A percentile compares a stretch with the other conserved stretches of the same genome.
phyloP scores from a whole-genome alignment of 2,329 filamentous ascomycete genomes.

The Pseudodiploospora longispora region DNA sequence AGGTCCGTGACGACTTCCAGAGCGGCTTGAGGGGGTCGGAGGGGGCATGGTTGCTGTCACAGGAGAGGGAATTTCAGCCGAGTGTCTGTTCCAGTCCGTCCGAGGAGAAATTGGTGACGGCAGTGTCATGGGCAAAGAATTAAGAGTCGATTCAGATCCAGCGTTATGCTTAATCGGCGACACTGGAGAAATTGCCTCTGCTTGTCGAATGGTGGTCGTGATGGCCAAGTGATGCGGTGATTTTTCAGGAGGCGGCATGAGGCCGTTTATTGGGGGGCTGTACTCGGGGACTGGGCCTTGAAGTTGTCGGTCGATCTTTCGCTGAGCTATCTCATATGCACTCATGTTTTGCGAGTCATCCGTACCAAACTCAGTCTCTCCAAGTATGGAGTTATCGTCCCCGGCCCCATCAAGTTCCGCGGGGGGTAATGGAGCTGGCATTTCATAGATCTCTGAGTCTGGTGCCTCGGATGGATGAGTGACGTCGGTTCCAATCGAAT shows the following conservation, averaged over 20 bases:
- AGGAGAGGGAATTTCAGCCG: conserved; percentile 34
- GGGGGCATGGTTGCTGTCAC: conserved; percentile 24
- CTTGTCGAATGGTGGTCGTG: conserved; percentile 11
- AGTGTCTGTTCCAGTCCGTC: conserved; percentile 33
- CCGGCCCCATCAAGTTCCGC: conserved; percentile 40
- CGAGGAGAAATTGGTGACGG: conserved; percentile 42
- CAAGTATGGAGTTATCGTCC: conserved; percentile 27
- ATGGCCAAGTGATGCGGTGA: conserved; percentile 6
- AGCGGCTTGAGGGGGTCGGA: conserved; percentile 13
- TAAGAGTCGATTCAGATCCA: background rate
- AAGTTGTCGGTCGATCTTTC: conserved; percentile 43
- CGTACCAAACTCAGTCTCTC: conserved; percentile 33
- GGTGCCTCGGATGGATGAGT: conserved; percentile 25
- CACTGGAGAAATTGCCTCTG: conserved; percentile 1
- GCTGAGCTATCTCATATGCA: conserved; percentile 42
- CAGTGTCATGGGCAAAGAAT: conserved; percentile 24
- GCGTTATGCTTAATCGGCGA: background rate
- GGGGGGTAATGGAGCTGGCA: conserved; percentile 37
- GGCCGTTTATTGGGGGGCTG: conserved; percentile 28
- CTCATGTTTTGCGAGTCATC: conserved; percentile 32
- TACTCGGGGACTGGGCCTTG: conserved; percentile 43
- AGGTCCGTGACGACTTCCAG: conserved; percentile 9
- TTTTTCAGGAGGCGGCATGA: conserved; percentile 22
- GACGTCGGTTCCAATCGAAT: conserved; percentile 15
- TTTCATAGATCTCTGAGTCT: conserved; percentile 43